Percentiles rank a stretch among this genome's conserved stretches.
Conservation (phyloP, 106 monocot species). For the Dendrobium huoshanense region DNA sequence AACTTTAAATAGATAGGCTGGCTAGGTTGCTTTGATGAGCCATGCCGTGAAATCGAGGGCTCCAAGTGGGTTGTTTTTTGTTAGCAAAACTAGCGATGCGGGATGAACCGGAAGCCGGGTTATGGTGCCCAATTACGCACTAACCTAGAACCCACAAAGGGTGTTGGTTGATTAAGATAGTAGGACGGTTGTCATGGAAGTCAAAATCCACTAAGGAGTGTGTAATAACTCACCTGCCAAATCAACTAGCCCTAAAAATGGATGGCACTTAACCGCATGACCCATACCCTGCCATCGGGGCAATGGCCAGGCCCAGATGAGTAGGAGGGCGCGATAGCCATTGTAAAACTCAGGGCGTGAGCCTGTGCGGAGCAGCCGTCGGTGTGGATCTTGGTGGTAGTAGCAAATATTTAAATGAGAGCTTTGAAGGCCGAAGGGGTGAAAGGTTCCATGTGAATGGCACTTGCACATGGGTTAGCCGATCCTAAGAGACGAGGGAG, state of each 20-base stretch:
- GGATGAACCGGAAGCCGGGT: constrained; percentile 38
- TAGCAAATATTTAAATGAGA: constrained; percentile 47
- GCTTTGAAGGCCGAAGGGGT: constrained; percentile 37
- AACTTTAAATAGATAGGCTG: background rate
- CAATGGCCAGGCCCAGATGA: too few species aligned
- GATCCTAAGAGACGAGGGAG: background rate
- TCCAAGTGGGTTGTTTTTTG: constrained; percentile 66
- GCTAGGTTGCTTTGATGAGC: background rate
- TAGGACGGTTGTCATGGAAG: background rate
- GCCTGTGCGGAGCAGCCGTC: constrained; percentile 3
- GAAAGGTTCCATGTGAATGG: constrained; percentile 33
- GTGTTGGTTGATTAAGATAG: background rate
- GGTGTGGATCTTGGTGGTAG: constrained; percentile 45
- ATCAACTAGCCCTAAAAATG: constrained; percentile 41
- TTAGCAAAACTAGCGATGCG: constrained; percentile 52
- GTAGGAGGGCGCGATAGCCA: constrained; percentile 12
- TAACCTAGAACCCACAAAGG: constrained; percentile 14
- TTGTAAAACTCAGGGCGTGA: background rate
- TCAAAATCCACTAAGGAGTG: background rate
- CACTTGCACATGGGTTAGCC: background rate
- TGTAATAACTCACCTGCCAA: background rate
- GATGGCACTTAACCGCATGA: constrained; percentile 16
- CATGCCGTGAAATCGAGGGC: constrained; percentile 23
- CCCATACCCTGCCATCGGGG: constrained; percentile 18
- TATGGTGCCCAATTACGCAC: constrained; percentile 19